Evolutionary conservation across 148 eudicot genomes (phyloP), one percentile per base, ranked within the genome.

Genomic region (Suaeda aralocaspica): DNA sequence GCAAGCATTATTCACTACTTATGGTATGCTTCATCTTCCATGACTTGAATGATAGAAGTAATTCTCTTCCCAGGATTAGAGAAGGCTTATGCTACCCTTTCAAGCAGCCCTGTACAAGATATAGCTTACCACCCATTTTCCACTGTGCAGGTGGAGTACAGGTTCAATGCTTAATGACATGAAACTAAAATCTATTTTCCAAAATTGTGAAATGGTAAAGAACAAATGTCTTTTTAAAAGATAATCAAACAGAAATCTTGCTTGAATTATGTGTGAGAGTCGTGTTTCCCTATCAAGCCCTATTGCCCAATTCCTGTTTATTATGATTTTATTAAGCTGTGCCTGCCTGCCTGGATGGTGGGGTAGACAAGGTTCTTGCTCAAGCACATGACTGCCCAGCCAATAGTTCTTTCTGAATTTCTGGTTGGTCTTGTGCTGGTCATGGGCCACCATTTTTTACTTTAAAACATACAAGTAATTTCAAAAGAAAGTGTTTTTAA

Each of bases 121-220:
- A 51, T 83, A 83, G 78, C 87, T 87, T 81, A 88, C 91, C 74
- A 78, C 79, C 49, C 67, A 63, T 63, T 63, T 63, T 81, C 91
- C 93, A 82, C 93, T 89, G 88, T 88, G 98, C 98, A 89, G 96
- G 95, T 84, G 87, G 93, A 79, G 92, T 84, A 87, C 92, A 88
- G 96, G 93, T 90, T 86, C 89, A 66, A 59, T 78, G 77, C 81
- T 74, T 77, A 79, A 66, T 81, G 79, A 69, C 67, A 77, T 71
- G 83, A 82, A 84, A 85, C 85, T 77, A 74, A 76, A 77, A 82
- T 65, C 50, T 69, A 28, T 66, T 73, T 78, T 69, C 68, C 51
- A 74, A 69, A n/a, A 78, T 73, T 68, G 46, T 70, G 66, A 70
- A 79, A 76, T 56, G 66, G 73, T 71, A 67, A 34, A 68, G 59